Base-by-base conservation (phyloP, 108 stramenopile species). In the Discostella pseudostelligera region DNA sequence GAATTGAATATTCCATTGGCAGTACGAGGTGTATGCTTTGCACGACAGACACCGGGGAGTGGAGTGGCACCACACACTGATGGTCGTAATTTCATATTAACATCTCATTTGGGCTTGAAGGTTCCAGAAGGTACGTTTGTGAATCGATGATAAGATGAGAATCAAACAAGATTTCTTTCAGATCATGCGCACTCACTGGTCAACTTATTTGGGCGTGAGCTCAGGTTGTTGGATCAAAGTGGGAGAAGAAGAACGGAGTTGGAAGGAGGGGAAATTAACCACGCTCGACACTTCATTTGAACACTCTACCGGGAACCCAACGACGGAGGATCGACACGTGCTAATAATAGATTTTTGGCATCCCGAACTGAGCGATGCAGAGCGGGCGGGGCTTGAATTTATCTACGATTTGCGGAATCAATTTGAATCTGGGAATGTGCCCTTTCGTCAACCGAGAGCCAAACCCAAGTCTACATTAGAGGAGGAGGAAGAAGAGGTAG, bases 311-410 rank as follows among this genome's bases (percentile, higher is more conserved):
- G 84, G 85, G 7, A 97, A 97, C 61, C 81, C 85, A n/a, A 72
- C 86, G 20, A 14, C 74, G 2, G 81, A 78, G 21, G 96, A 97
- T 62, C 83, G 96, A 8, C 88, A 93, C 68, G 94, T 97, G 3
- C 63, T 97, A 29, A 97, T 97, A 47, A 84, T 97, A 45, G 96
- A 97, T 62, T 96, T 89, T 62, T 97, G 96, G 96, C 96, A 97
- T 83, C 94, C 96, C 14, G 96, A 91, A 69, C 61, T 95, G 32
- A 83, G 87, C 6, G 70, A 78, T 44, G 87, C 83, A 12, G 94
- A 95, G 65, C 70, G 84, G 32, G 84, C 84, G 2, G 87, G 83
- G 11, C 62, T 95, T 42, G 83, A 85, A 59, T 90, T 80, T 42
- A 72, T 93, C 11, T 93, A 96, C 60, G 94, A 96, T 62, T 66